These are phyloP conservation scores for Smallanthus sonchifolius DNA, from an alignment of 129 eudicot species.

Conservation along the genomic window DNA sequence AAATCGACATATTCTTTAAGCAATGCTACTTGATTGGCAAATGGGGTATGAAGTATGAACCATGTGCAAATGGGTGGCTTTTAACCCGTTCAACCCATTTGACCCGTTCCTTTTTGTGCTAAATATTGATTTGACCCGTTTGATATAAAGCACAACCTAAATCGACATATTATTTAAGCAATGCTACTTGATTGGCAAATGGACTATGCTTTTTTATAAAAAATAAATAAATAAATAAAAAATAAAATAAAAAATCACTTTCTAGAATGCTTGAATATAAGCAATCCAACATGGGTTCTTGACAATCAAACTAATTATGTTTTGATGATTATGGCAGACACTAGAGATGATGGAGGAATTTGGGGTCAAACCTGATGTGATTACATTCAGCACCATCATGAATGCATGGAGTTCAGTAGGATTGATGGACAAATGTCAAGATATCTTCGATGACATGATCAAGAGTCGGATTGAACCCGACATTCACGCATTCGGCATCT, in stretches of 20 bases:
- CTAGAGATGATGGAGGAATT: constrained; percentile 75
- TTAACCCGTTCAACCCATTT: too few relatives aligned
- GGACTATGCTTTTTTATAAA: too few relatives aligned
- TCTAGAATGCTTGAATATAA: background rate
- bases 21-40: too few relatives aligned
- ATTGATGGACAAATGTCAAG: constrained; percentile 80
- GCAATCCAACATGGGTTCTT: constrained; percentile 3
- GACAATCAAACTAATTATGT: background rate
- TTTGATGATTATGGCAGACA: constrained; percentile 36
- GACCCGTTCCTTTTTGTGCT: too few relatives aligned
- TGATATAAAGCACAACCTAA: too few relatives aligned
- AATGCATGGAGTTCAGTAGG: constrained; percentile 94
- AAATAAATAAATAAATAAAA: too few relatives aligned
- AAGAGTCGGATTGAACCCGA: constrained; percentile 70
- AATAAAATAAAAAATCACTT: too few relatives aligned
- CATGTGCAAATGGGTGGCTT: too few relatives aligned
- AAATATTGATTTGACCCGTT: background rate
- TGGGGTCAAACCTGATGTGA: constrained; percentile 88
- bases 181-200: too few relatives aligned
- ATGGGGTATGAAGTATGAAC: too few relatives aligned
- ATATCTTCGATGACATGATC: constrained; percentile 73
- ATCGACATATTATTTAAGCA: too few relatives aligned
- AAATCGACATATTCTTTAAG: too few relatives aligned
- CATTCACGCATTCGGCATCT: constrained; percentile 73
- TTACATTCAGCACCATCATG: constrained; percentile 93